A percentile compares a stretch with the other conserved stretches of the same genome.
These are phyloP conservation scores for Cercospora canescens DNA, from an alignment of 2,329 filamentous ascomycete species.

Conservation along the genomic window DNA sequence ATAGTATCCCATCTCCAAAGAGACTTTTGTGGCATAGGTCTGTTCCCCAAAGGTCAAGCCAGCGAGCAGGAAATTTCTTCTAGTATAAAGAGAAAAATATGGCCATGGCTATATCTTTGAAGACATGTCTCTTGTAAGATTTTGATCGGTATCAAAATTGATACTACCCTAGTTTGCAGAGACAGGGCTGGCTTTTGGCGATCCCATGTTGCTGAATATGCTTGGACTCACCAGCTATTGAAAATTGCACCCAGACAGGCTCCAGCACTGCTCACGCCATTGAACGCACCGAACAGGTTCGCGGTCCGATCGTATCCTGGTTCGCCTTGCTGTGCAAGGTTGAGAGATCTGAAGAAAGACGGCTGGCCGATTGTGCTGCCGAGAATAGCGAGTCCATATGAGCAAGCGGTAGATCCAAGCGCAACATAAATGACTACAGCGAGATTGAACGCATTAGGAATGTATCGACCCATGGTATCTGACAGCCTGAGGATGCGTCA, in stretches of 20 bases:
- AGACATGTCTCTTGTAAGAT: too few species aligned
- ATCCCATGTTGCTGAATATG: too few species aligned
- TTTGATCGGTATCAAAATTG: too few species aligned
- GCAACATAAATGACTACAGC: slow-evolving; percentile 29
- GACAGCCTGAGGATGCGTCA: not conserved
- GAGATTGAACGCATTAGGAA: slow-evolving; percentile 12
- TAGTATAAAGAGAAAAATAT: too few species aligned
- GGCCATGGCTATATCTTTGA: too few species aligned
- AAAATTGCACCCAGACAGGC: slow-evolving; percentile 40
- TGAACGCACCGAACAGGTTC: slow-evolving; percentile 47
- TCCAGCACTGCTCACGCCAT: slow-evolving; percentile 49
- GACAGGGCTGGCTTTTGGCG: too few species aligned
- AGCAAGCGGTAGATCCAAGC: slow-evolving; percentile 33
- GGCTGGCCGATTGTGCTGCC: slow-evolving; percentile 50
- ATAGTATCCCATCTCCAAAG: too few species aligned
- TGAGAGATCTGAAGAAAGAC: slow-evolving; percentile 46
- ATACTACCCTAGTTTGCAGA: too few species aligned
- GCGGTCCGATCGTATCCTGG: slow-evolving; percentile 45
- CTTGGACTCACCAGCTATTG: slow-evolving; percentile 38
- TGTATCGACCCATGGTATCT: not conserved
- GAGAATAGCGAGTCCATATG: slow-evolving; percentile 42
- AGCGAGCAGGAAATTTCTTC: too few species aligned
- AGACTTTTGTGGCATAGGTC: too few species aligned
- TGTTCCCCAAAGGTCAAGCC: too few species aligned
- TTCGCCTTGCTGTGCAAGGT: slow-evolving; percentile 40